Base-by-base conservation (phyloP, 768 basidiomycete genomes). In the Suillus ampliporus region DNA sequence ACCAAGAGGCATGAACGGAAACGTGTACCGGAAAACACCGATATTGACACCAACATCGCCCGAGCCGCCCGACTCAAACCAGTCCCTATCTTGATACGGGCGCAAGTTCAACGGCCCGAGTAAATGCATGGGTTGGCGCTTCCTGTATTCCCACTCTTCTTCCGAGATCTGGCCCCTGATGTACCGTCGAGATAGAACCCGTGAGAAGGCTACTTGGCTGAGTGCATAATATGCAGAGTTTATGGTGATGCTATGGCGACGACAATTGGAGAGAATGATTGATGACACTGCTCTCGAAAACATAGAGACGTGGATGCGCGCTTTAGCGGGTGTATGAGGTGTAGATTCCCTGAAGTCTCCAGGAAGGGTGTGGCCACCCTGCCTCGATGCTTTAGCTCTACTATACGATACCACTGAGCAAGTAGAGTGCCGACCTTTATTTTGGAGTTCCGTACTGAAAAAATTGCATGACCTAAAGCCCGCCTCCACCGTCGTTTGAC, bases 281-380 rank as follows among this genome's bases (percentile, higher is more conserved):
- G 61, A 62, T 11, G 78, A 79, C 19, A 70, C 65, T 40, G 71
- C 71, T 3, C 61, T 41, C 7, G 77, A 68, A 47, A 80, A 77
- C 11, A 65, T 60, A 41, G 51, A 58, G 17, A 61, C 34, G 13
- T 68, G 62, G 11, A 50, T 51, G 50, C 70, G 73, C 21, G 81
- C 81, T 31, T 69, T 68, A 21, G 84, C 79, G 23, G 82, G 83
- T 0, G 76, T 80, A 47, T 69, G 71, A 26, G 68, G 66, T 2
- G 82, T 82, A 10, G 65, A 57, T 28, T 71, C 65, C 3, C 79
- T 77, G 34, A 78, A 66, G 8, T 69, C 78, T 51, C 80, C 73
- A 1, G 84, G 84, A 2, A 87, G 71, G 0, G 82, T 82, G 58
- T 86, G 85, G 1, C 86, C 86, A 19, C 85, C 86, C 84, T 86